These are phyloP conservation scores for Tetraselmis striata DNA, from an alignment of 139 green algal genomes.

Conservation along the genomic window DNA sequence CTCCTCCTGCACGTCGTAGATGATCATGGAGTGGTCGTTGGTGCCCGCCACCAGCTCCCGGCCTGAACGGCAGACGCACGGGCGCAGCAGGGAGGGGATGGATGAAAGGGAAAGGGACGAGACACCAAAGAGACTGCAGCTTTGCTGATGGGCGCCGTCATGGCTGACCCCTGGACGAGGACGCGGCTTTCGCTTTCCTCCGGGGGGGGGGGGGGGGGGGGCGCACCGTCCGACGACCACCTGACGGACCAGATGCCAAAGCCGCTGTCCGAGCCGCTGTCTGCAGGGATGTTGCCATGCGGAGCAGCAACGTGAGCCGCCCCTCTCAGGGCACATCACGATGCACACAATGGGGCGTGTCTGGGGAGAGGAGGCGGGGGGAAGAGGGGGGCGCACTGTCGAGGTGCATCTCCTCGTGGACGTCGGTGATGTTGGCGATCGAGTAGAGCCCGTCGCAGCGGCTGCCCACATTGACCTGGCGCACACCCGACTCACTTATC, in stretches of 20 bases:
- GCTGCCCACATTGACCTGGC: conserved; percentile 40
- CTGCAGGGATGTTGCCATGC: too few species aligned
- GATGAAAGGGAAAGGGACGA: too few species aligned
- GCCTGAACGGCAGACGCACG: too few species aligned
- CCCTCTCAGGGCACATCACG: not conserved
- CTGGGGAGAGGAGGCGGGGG: too few species aligned
- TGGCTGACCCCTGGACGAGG: too few species aligned
- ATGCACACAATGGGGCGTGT: not conserved
- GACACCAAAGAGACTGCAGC: too few species aligned
- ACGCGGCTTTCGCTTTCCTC: too few species aligned
- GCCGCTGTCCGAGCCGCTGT: not conserved
- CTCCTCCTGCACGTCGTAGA: conserved; percentile 74
- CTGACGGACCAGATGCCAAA: conserved; percentile 58
- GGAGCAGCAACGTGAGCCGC: too few species aligned
- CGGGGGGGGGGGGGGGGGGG: too few species aligned
- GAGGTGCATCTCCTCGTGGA: conserved; percentile 23
- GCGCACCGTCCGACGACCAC: conserved; percentile 42
- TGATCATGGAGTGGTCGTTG: conserved; percentile 53
- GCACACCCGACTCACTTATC: too few species aligned
- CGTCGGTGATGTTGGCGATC: conserved; percentile 41
- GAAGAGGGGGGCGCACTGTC: not conserved
- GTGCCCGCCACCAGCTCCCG: conserved; percentile 67
- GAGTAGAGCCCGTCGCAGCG: conserved; percentile 30
- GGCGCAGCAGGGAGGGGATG: too few species aligned
- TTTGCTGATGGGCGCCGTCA: too few species aligned